These are phyloP conservation scores for Eleusine indica DNA, from an alignment of 176 grass and related monocot genomes.

Conservation along the genomic window DNA sequence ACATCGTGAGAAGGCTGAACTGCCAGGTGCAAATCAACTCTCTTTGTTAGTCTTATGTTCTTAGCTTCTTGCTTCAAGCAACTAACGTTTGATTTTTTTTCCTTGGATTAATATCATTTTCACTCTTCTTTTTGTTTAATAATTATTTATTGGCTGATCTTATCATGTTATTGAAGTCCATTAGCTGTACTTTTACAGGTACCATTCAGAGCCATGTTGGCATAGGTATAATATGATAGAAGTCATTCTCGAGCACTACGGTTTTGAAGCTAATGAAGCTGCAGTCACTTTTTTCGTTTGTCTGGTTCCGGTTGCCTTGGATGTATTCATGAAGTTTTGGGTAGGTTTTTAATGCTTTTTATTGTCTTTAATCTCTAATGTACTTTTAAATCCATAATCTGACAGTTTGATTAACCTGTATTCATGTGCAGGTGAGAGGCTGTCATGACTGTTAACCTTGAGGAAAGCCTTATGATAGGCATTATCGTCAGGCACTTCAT, in stretches of 20 bases:
- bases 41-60: slow-evolving; percentile 13
- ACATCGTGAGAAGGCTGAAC: slow-evolving; percentile 55
- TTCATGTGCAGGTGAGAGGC: too few relatives aligned
- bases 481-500: too few relatives aligned
- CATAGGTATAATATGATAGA: slow-evolving; percentile 55
- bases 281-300: slow-evolving; percentile 83
- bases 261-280: slow-evolving; percentile 80
- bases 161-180: slow-evolving; percentile 25
- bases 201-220: slow-evolving; percentile 92
- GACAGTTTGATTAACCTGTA: too few relatives aligned
- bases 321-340: slow-evolving; percentile 90
- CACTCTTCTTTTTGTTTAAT: slow-evolving; percentile 12
- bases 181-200: slow-evolving; percentile 54
- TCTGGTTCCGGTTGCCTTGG: slow-evolving; percentile 76
- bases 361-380: not conserved
- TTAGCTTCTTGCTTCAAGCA: slow-evolving; percentile 20
- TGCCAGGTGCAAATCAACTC: not conserved
- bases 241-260: slow-evolving; percentile 82
- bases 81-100: not conserved
- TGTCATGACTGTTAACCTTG: too few relatives aligned
- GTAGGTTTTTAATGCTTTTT: slow-evolving; percentile 46
- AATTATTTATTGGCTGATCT: not conserved
- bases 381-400: too few relatives aligned
- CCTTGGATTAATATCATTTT: slow-evolving; percentile 13
- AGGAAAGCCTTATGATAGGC: too few relatives aligned